Base-by-base conservation (phyloP, 345 rosid genomes). In the Geranium brycei region DNA sequence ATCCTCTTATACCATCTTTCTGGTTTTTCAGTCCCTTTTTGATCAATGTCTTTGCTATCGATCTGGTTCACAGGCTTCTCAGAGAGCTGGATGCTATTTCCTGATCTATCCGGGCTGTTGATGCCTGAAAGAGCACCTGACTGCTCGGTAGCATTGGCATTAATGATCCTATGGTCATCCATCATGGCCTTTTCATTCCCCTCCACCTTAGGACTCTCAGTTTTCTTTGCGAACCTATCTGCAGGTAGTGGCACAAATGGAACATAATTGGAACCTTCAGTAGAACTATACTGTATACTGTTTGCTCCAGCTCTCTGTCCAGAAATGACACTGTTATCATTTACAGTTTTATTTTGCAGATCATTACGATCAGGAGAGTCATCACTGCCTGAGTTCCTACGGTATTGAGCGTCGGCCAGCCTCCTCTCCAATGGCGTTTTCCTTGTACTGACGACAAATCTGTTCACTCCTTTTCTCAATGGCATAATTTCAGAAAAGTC, bases 401-500 rank as follows among this genome's bases (percentile, higher is more conserved):
- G 64, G 65, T 76, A 62, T 74, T 81, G 86, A 70, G 82, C 60
- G 63, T 78, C 72, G 31, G 76, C 76, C 73, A 86, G 67, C 80
- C 93, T 86, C 78, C 93, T 83, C 80, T 86, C 98, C 58, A 80
- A 73, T 17, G 96, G 98, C n/a, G 93, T 79, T 75, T 87, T 89
- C 79, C 91, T 83, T n/a, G 85, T 86, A 81, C 83, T 86, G 65
- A 89, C 93, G 57, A 92, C 93, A 74, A 73, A 92, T 79, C 95
- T 84, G 63, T 92, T 90, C n/a, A 88, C 95, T 35, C 96, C 97
- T 83, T 84, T 88, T 72, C 96, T 83, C 80, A 88, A 78, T 17
- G 96, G 99, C 95, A 86, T 90, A 64, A 90, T 86, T 63, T 86
- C 91, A 38, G 96, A 96, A 63, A 93, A 85, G 76, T 86, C 96